Conservation (phyloP, 768 basidiomycete species). For the Tephrocybe sp. region DNA sequence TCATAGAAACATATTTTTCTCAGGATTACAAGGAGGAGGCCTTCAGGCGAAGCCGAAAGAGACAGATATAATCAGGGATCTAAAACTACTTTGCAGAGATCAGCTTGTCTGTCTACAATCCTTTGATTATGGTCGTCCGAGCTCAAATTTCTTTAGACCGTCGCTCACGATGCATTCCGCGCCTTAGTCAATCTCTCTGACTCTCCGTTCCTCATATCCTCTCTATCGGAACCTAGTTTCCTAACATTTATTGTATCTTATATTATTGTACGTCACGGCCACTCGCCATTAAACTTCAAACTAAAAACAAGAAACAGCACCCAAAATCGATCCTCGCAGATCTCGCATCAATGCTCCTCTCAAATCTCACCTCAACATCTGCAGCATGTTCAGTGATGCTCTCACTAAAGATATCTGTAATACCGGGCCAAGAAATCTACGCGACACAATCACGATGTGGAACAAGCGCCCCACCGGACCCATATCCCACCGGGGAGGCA, state of each 20-base stretch:
- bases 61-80: conserved; percentile 67
- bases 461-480: conserved; percentile 73
- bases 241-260: conserved; percentile 84
- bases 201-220: conserved; percentile 60
- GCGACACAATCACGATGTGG: conserved; percentile 76
- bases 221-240: conserved; percentile 72
- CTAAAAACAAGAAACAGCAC: conserved; percentile 52
- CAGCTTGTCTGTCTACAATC: conserved; percentile 55
- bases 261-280: conserved; percentile 66
- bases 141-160: conserved; percentile 47
- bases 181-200: conserved; percentile 94
- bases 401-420: conserved; percentile 61
- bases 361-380: conserved; percentile 84
- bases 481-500: conserved; percentile 58
- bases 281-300: neutral
- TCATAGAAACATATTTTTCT: conserved; percentile 72
- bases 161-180: conserved; percentile 93
- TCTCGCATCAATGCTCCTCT: conserved; percentile 94
- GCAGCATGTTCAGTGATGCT: conserved; percentile 63
- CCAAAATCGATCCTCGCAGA: conserved; percentile 90
- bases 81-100: conserved; percentile 87
- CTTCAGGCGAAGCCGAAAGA: conserved; percentile 54
- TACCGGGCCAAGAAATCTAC: conserved; percentile 55
- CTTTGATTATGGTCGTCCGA: neutral
- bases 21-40: conserved; percentile 54